Evolutionary conservation across 768 basidiomycete genomes (phyloP).

Genomic region (Daedaleopsis sinensis): DNA sequence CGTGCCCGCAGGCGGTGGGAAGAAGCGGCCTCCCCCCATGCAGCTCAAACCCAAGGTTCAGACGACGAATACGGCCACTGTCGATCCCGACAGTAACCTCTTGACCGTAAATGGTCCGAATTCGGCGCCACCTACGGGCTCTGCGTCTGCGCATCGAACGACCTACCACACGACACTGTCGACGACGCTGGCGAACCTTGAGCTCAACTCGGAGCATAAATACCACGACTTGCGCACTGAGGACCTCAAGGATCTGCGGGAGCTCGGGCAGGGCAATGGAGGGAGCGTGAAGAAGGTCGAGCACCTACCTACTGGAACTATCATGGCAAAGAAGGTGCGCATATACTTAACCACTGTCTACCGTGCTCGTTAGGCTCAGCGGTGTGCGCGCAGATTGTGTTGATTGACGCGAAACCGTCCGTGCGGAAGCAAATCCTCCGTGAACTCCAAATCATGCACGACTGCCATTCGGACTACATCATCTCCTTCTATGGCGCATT

Average conservation of each 20-base stretch:
- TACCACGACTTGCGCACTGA: conserved; percentile 80
- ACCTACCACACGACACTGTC: conserved; percentile 82
- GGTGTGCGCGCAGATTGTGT: conserved; percentile 66
- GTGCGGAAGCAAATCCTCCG: conserved; percentile 97
- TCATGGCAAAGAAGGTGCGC: conserved; percentile 98
- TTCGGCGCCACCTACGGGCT: conserved; percentile 55
- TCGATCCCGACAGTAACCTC: conserved; percentile 45
- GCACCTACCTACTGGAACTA: conserved; percentile 85
- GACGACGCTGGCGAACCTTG: conserved; percentile 83
- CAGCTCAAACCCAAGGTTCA: conserved; percentile 68
- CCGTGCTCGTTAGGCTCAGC: background rate
- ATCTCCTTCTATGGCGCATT: conserved; percentile 98
- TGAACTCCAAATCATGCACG: conserved; percentile 99
- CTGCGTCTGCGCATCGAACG: conserved; percentile 59
- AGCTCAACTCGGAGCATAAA: conserved; percentile 84
- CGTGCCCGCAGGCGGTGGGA: conserved; percentile 44
- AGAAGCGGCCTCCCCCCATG: conserved; percentile 85
- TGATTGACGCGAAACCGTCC: conserved; percentile 95
- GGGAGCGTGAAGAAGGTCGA: conserved; percentile 97
- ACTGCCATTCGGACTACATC: conserved; percentile 91
- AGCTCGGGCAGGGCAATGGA: conserved; percentile 95
- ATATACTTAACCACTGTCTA: background rate
- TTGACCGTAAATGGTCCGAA: conserved; percentile 52
- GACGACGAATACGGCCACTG: conserved; percentile 29
- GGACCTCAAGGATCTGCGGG: conserved; percentile 87